Evolutionary conservation across 371 early-diverging fungal genomes (phyloP).

Genomic region (Batkoa obscura): DNA sequence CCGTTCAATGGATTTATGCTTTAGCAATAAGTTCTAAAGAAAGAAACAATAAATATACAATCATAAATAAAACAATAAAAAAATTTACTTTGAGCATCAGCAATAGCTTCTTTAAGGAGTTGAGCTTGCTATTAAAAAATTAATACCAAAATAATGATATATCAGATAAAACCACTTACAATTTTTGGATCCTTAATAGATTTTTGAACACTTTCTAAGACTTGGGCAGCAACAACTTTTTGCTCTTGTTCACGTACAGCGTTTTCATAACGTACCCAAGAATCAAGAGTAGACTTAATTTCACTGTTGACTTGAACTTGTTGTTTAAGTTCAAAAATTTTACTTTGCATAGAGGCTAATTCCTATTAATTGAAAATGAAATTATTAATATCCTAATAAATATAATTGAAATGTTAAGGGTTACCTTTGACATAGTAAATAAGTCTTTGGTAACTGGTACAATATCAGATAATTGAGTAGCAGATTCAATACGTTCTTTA

Average conservation of each 20-base stretch:
- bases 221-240: slow-evolving; percentile 60
- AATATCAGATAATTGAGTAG: slow-evolving; percentile 79
- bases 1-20: background rate
- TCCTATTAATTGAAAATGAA: slow-evolving; percentile 16
- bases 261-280: slow-evolving; percentile 92
- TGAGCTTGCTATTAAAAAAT: background rate
- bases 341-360: slow-evolving; percentile 77
- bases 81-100: background rate
- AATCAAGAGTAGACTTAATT: slow-evolving; percentile 75
- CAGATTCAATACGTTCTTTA: slow-evolving; percentile 66
- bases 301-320: slow-evolving; percentile 60
- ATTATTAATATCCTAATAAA: background rate
- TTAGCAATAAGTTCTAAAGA: background rate
- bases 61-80: background rate
- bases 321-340: slow-evolving; percentile 88
- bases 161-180: slow-evolving; percentile 3
- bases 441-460: slow-evolving; percentile 83
- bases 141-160: background rate
- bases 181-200: slow-evolving; percentile 62
- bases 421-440: slow-evolving; percentile 73
- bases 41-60: background rate
- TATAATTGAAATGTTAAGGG: background rate
- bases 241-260: slow-evolving; percentile 85
- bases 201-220: slow-evolving; percentile 69
- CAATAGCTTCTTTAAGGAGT: background rate